Conservation (phyloP, 257 asterid genomes). For the Rehmannia glutinosa region DNA sequence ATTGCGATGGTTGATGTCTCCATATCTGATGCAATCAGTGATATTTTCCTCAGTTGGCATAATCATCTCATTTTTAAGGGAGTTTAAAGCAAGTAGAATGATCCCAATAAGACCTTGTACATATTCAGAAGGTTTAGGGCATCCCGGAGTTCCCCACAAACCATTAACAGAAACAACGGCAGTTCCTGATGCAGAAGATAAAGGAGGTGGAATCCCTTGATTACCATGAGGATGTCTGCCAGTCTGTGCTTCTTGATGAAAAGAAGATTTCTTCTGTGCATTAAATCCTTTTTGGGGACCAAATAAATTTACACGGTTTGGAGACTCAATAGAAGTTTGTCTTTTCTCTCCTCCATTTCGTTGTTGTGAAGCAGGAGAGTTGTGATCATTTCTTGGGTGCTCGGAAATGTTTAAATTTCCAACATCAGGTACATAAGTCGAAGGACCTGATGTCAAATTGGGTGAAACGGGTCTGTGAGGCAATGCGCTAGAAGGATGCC, state of each 20-base stretch:
- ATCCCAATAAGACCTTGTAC: constrained; percentile 77
- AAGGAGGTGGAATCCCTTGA: constrained; percentile 42
- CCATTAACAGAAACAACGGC: constrained; percentile 33
- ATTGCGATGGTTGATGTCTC: constrained; percentile 59
- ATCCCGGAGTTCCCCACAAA: constrained; percentile 68
- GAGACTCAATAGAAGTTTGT: constrained; percentile 45
- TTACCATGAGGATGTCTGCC: constrained; percentile 34
- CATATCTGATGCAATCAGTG: constrained; percentile 66
- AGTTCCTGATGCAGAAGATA: constrained; percentile 37
- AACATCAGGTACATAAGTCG: constrained; percentile 23
- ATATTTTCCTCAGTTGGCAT: constrained; percentile 87
- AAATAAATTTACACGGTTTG: constrained; percentile 28
- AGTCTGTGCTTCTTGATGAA: constrained; percentile 36
- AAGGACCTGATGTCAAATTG: constrained; percentile 22
- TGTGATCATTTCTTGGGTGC: constrained; percentile 29
- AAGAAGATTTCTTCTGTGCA: constrained; percentile 38
- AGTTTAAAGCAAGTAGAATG: constrained; percentile 71
- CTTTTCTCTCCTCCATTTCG: constrained; percentile 50
- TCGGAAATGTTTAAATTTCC: constrained; percentile 31
- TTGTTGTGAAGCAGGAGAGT: constrained; percentile 21
- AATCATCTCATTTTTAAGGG: constrained; percentile 74
- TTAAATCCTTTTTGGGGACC: constrained; percentile 47
- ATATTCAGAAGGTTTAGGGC: constrained; percentile 67
- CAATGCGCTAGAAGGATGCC: constrained; percentile 25
- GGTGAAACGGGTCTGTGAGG: constrained; percentile 28